phyloP scores from a whole-genome alignment of 192 early-diverging fungal genomes.

The Podila clonocystis region DNA sequence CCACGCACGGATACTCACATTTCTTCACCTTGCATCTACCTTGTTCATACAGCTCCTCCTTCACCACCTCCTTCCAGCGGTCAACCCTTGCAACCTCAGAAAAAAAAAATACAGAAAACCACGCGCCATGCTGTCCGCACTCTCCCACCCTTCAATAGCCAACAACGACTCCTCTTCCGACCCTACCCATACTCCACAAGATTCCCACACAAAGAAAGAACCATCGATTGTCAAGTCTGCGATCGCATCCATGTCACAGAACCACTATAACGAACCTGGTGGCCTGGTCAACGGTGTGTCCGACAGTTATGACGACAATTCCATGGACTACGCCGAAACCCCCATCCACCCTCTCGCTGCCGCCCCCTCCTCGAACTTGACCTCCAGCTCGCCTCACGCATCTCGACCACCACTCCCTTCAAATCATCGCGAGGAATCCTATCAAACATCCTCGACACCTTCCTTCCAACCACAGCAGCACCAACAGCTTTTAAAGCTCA shows the following conservation, averaged over 20 bases:
- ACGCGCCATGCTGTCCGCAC: slow-evolving; percentile 19
- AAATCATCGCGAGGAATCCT: slow-evolving; percentile 3
- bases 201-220: background rate
- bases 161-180: slow-evolving; percentile 6
- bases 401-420: slow-evolving; percentile 13
- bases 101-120: background rate
- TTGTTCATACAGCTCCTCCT: background rate
- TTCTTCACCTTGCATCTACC: background rate
- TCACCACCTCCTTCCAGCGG: background rate
- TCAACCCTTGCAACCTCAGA: background rate
- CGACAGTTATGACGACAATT: background rate
- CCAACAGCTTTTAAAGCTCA: slow-evolving; percentile 34
- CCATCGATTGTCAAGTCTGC: background rate
- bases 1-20: background rate
- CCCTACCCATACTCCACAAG: background rate
- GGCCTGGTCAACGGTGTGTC: slow-evolving; percentile 5
- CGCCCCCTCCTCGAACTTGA: slow-evolving; percentile 2
- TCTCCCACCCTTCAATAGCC: slow-evolving; percentile 32
- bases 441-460: slow-evolving; percentile 18
- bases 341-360: slow-evolving; percentile 28
- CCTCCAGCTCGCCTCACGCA: slow-evolving; percentile 22
- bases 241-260: background rate
- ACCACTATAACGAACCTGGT: slow-evolving; percentile 8
- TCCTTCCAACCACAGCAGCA: slow-evolving; percentile 31
- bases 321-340: slow-evolving; percentile 10